Evolutionary conservation across 805 yeast species (phyloP).

Genomic region (Sugiyamaella americana): DNA sequence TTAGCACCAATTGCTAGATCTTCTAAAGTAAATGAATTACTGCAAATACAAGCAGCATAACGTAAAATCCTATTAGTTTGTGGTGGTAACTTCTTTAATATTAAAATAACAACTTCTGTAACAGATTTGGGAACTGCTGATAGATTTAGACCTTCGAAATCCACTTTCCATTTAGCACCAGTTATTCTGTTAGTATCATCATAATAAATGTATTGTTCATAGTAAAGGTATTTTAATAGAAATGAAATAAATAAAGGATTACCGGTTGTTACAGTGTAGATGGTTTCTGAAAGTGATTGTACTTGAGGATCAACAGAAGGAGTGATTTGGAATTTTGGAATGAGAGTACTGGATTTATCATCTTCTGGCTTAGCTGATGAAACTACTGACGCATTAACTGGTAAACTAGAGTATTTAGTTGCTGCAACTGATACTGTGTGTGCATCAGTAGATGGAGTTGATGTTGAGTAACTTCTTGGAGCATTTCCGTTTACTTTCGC

Average conservation of each 20-base stretch:
- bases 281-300: conserved; percentile 18
- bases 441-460: background rate
- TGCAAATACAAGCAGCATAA: conserved; percentile 40
- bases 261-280: conserved; percentile 23
- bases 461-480: too few relatives aligned
- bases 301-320: conserved; percentile 13
- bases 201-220: conserved; percentile 16
- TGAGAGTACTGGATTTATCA: background rate
- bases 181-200: conserved; percentile 12
- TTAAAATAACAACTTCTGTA: conserved; percentile 17
- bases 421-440: conserved; percentile 1
- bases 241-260: conserved; percentile 20
- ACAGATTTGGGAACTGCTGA: conserved; percentile 12
- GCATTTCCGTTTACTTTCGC: background rate
- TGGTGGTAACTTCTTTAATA: conserved; percentile 23
- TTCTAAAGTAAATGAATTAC: conserved; percentile 36
- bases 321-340: background rate
- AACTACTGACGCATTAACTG: background rate
- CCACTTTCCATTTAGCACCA: conserved; percentile 22
- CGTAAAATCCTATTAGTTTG: conserved; percentile 31
- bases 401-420: background rate
- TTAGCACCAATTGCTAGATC: conserved; percentile 36
- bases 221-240: conserved; percentile 18
- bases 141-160: conserved; percentile 15
- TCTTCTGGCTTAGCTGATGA: background rate